Evolutionary conservation across 495 filamentous ascomycete species (phyloP).

Genomic region (Hypoxylon lienhwacheense): DNA sequence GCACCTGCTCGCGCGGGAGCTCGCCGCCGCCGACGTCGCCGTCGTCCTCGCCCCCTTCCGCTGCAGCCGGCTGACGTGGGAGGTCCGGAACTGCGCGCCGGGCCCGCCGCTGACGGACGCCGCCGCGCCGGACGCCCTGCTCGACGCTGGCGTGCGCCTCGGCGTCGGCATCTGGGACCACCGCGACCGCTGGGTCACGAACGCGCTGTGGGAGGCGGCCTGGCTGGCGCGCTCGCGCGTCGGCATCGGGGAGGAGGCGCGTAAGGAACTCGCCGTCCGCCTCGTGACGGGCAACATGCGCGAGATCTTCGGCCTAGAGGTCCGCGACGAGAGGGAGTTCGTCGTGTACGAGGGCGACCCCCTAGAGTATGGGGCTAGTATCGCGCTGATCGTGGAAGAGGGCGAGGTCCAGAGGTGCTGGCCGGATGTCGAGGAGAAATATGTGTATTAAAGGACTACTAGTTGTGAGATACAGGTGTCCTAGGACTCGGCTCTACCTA

Average conservation of each 20-base stretch:
- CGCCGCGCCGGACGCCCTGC: conserved; percentile 38
- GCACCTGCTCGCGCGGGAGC: conserved; percentile 42
- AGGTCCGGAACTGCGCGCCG: conserved; percentile 21
- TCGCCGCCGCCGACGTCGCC: conserved; percentile 44
- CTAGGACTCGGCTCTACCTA: neutral
- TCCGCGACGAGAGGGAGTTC: conserved; percentile 29
- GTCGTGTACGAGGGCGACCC: conserved; percentile 41
- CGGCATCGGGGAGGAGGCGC: too few species aligned
- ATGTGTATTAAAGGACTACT: neutral
- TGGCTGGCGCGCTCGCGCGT: conserved; percentile 28
- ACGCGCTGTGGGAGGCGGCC: conserved; percentile 27
- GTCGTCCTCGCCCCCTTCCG: conserved; percentile 41
- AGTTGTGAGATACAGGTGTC: neutral
- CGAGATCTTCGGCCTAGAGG: conserved; percentile 26
- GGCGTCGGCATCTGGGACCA: conserved; percentile 24
- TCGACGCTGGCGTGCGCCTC: conserved; percentile 40
- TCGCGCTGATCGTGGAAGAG: conserved; percentile 34
- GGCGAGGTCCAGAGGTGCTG: conserved; percentile 24
- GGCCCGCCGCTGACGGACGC: conserved; percentile 43
- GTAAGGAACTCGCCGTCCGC: too few species aligned
- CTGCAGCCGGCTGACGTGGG: conserved; percentile 23
- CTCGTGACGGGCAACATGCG: conserved; percentile 19
- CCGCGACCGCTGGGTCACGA: conserved; percentile 20
- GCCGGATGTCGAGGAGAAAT: conserved; percentile 9
- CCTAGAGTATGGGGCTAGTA: conserved; percentile 37